Conservation (phyloP, 2,329 filamentous ascomycete genomes). For the Neofusicoccum sp. region DNA sequence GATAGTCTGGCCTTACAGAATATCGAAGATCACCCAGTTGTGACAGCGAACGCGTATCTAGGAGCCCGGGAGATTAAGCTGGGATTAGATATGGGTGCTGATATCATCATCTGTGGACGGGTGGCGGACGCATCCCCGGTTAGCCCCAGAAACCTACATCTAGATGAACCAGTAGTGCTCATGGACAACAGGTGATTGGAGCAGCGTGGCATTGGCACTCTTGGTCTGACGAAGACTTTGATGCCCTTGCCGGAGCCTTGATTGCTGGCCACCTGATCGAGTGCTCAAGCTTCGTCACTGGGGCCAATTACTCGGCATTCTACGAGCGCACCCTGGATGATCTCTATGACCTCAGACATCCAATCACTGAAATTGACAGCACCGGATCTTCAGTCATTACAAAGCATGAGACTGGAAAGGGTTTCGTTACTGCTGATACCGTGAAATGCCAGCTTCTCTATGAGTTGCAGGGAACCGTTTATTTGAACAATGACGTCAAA, state of each 20-base stretch:
- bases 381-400: slow-evolving; percentile 50
- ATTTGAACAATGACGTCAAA: slow-evolving; percentile 47
- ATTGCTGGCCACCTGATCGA: slow-evolving; percentile 56
- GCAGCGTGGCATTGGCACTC: slow-evolving; percentile 57
- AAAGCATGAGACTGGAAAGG: slow-evolving; percentile 40
- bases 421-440: slow-evolving; percentile 34
- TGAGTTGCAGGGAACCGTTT: slow-evolving; percentile 48
- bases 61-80: slow-evolving; percentile 42
- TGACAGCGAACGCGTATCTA: slow-evolving; percentile 50
- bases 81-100: slow-evolving; percentile 32
- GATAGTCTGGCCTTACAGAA: slow-evolving; percentile 39
- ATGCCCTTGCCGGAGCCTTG: slow-evolving; percentile 52
- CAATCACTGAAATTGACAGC: slow-evolving; percentile 49
- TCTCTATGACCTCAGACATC: slow-evolving; percentile 46
- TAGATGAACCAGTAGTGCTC: background rate
- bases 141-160: too few species aligned
- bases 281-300: slow-evolving; percentile 54
- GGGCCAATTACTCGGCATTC: slow-evolving; percentile 56
- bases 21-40: slow-evolving; percentile 25
- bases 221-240: slow-evolving; percentile 50
- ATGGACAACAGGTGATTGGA: slow-evolving; percentile 39
- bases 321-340: slow-evolving; percentile 43
- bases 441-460: slow-evolving; percentile 45
- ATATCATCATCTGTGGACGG: slow-evolving; percentile 35
- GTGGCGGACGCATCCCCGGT: slow-evolving; percentile 42